Evolutionary conservation across 257 asterid genomes (phyloP).

Genomic region (Solanum rostratum): DNA sequence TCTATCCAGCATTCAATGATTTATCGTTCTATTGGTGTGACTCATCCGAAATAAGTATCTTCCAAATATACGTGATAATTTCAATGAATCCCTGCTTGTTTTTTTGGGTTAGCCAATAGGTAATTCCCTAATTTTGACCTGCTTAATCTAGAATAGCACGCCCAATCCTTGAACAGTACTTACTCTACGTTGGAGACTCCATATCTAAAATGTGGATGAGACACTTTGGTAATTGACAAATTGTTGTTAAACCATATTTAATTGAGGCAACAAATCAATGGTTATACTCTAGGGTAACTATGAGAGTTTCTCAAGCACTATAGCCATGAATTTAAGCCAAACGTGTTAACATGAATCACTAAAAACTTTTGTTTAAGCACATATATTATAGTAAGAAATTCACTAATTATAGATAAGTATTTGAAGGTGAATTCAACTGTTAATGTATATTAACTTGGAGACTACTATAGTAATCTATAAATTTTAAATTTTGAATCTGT

Average conservation of each 20-base stretch:
- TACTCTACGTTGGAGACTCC: background rate
- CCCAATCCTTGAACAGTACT: background rate
- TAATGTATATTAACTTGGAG: background rate
- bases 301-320: background rate
- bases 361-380: too few relatives aligned
- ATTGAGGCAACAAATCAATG: background rate
- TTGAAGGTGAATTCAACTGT: background rate
- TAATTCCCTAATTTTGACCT: background rate
- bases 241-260: background rate
- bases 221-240: background rate
- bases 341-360: too few relatives aligned
- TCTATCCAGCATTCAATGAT: background rate
- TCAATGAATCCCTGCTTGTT: background rate
- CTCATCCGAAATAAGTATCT: background rate
- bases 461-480: background rate
- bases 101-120: background rate
- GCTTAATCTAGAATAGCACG: background rate
- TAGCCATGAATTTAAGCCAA: too few relatives aligned
- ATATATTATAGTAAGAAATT: background rate
- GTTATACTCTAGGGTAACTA: background rate
- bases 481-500: too few relatives aligned
- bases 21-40: background rate
- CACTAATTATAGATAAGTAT: background rate
- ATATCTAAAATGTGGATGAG: too few relatives aligned
- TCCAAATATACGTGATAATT: background rate